Base-by-base conservation (phyloP, 2,329 filamentous ascomycete genomes). In the Penicillium griseofulvum region DNA sequence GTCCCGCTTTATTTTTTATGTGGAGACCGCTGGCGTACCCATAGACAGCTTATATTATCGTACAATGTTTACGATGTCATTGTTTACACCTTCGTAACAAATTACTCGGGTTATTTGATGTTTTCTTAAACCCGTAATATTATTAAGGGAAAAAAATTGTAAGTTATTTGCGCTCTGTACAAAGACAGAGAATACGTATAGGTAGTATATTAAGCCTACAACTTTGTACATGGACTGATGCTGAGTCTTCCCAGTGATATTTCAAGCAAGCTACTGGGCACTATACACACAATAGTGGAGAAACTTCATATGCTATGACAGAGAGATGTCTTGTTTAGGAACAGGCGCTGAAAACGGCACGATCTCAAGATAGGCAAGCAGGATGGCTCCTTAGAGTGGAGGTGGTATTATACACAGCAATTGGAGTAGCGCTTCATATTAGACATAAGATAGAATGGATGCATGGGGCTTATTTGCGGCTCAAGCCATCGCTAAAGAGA, bases 401-500 rank as follows among this genome's bases (percentile, higher is more conserved):
- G 56, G 54, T 55, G 37, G 22, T 57, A 61, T 55, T 42, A 43
- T 61, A 62, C 56, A 60, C 50, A 49, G 38, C 42, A 53, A 44
- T 38, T 38, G 42, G 31, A 19, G 26, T 51, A 36, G 37, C 26
- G 31, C 36, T 49, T 54, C 31, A 36, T 47, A 34, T 37, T 22
- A 39, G 33, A 37, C 17, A 44, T 24, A 8, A 28, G 28, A 53
- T 42, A 33, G 31, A 17, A 16, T 44, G 5, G 44, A 31, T 11
- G 52, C 14, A 24, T 24, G 4, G 22, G 26, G 42, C 72, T 26
- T 75, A 69, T 78, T 90, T 86, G 72, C 87, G 86, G 62, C 85
- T 90, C 68, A 94, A 80, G 63, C 91, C 87, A 68, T 94, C 87
- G 71, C 90, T 94, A 68, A 33, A 50, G 28, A 52, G 16, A 52